Conservation (phyloP, 305 asterid genomes). For the Rubia tinctorum region DNA sequence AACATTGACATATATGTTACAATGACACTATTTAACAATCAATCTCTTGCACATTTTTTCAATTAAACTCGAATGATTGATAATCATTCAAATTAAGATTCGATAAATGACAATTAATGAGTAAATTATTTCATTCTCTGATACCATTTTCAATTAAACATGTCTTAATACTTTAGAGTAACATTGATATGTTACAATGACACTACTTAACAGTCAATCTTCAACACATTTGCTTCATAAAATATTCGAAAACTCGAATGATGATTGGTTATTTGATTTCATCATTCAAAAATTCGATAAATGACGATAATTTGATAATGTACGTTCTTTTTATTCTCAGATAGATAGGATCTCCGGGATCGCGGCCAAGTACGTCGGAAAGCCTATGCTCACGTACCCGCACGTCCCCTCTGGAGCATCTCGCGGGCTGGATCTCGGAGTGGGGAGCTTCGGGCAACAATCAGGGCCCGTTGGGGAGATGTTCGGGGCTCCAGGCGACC, state of each 20-base stretch:
- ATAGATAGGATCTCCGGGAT: conserved; percentile 84
- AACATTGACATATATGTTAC: not conserved
- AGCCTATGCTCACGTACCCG: conserved; percentile 68
- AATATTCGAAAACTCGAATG: no score
- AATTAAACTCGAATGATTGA: no score
- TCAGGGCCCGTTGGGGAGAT: conserved; percentile 46
- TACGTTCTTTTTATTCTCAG: conserved; percentile 22
- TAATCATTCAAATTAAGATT: no score
- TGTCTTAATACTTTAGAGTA: no score
- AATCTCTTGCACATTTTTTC: no score
- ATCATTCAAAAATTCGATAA: no score
- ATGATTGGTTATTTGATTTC: no score
- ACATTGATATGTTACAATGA: not conserved
- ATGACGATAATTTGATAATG: no score
- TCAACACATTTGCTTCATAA: not conserved
- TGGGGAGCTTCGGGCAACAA: conserved; percentile 49
- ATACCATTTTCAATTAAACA: not conserved
- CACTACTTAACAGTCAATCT: not conserved
- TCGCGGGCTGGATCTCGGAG: conserved; percentile 59
- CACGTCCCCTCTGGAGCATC: conserved; percentile 51
- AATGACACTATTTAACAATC: no score
- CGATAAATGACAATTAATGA: no score
- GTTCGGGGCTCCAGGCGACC: conserved; percentile 49
- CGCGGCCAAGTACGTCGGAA: conserved; percentile 85
- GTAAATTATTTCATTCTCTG: no score